Evolutionary conservation across 495 filamentous ascomycete genomes (phyloP).

Genomic region (Wilcoxina mikolae): DNA sequence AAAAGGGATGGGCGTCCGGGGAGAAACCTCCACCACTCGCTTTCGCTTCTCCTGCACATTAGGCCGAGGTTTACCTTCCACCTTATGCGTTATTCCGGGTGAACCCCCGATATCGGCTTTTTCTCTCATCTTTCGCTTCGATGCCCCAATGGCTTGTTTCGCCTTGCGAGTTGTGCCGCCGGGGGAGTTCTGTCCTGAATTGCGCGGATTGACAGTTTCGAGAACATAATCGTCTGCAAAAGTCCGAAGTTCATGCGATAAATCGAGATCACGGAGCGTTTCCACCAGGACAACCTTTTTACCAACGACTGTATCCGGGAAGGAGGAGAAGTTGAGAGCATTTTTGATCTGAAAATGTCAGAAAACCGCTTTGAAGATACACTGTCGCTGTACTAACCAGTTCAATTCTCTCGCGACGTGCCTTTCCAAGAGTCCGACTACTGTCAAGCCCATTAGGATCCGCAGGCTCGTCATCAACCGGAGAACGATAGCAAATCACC

Average conservation of each 20-base stretch:
- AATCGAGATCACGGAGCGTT: constrained; percentile 1
- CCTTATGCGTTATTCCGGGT: too few relatives aligned
- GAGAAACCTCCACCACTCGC: too few relatives aligned
- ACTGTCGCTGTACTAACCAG: constrained; percentile 14
- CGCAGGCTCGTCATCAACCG: constrained; percentile 19
- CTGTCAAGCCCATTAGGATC: constrained; percentile 21
- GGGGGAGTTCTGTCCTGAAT: too few relatives aligned
- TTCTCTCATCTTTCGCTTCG: neutral
- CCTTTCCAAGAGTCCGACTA: constrained; percentile 19
- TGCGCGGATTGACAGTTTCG: neutral
- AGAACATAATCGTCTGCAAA: constrained; percentile 1
- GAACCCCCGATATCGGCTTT: too few relatives aligned
- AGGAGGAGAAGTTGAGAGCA: neutral
- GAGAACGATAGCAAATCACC: constrained; percentile 26
- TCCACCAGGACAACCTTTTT: neutral
- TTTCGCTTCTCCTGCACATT: too few relatives aligned
- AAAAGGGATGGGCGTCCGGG: too few relatives aligned
- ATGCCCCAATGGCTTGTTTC: too few relatives aligned
- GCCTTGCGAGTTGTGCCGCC: too few relatives aligned
- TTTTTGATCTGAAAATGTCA: neutral
- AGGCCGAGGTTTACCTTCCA: too few relatives aligned
- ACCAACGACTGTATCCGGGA: neutral
- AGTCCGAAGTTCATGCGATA: neutral
- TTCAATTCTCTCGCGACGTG: constrained; percentile 20
- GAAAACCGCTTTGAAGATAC: neutral